Evolutionary conservation across 2,329 filamentous ascomycete genomes (phyloP).

Genomic region (Exophiala mesophila): DNA sequence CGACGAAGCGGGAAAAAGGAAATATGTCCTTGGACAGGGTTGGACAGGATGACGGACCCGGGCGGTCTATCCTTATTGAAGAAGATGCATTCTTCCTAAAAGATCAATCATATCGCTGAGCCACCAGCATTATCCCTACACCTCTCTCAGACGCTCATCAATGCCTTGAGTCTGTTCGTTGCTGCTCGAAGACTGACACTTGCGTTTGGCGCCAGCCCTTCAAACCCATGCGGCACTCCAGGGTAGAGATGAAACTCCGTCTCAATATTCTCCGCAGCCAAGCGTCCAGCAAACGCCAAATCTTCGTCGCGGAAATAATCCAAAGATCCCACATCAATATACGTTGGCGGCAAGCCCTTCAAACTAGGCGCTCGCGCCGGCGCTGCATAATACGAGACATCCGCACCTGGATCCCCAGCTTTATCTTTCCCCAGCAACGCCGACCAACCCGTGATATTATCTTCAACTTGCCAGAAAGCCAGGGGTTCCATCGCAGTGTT

Average conservation of each 20-base stretch:
- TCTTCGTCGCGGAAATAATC: slow-evolving; percentile 43
- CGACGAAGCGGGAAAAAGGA: slow-evolving; percentile 46
- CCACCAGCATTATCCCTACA: too few species aligned
- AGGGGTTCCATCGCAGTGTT: slow-evolving; percentile 33
- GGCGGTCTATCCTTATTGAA: background rate
- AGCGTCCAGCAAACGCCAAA: slow-evolving; percentile 37
- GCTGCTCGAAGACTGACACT: background rate
- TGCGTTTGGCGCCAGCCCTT: slow-evolving; percentile 25
- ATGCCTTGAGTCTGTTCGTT: background rate
- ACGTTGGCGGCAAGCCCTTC: slow-evolving; percentile 40
- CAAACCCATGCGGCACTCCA: slow-evolving; percentile 40
- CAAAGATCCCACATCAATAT: slow-evolving; percentile 42
- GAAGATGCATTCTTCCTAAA: too few species aligned
- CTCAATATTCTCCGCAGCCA: slow-evolving; percentile 40
- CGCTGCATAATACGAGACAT: slow-evolving; percentile 33
- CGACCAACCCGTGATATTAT: slow-evolving; percentile 41
- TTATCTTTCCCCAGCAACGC: slow-evolving; percentile 31
- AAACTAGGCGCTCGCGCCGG: slow-evolving; percentile 35
- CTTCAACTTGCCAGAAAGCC: slow-evolving; percentile 34
- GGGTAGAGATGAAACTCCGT: slow-evolving; percentile 44
- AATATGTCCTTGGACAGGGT: slow-evolving; percentile 23
- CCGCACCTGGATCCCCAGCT: slow-evolving; percentile 26
- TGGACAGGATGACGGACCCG: slow-evolving; percentile 5
- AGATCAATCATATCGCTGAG: too few species aligned
- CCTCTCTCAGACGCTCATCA: background rate